These are phyloP conservation scores for Salix exigua DNA, from an alignment of 345 rosid genomes.

Conservation along the genomic window DNA sequence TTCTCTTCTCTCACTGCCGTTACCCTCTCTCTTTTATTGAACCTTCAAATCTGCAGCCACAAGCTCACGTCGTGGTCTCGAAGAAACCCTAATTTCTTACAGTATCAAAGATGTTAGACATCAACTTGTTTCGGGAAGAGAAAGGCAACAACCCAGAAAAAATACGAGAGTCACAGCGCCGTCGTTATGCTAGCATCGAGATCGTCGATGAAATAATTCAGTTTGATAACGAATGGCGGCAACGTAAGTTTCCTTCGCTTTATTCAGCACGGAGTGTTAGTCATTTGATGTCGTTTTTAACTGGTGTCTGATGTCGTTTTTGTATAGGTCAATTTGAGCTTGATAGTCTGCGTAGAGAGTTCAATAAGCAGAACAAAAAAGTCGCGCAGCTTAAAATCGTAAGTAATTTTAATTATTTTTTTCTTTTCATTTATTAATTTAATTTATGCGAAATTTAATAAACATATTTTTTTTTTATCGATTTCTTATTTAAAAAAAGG, in stretches of 20 bases:
- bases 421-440: no score
- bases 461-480: neutral
- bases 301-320: neutral
- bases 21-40: no score
- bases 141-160: neutral
- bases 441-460: neutral
- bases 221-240: slow-evolving; percentile 79
- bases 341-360: slow-evolving; percentile 58
- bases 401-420: slow-evolving; percentile 9
- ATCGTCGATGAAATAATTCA: slow-evolving; percentile 66
- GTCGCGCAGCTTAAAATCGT: slow-evolving; percentile 74
- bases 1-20: no score
- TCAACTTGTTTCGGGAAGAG: slow-evolving; percentile 1
- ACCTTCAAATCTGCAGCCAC: no score
- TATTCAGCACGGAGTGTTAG: neutral
- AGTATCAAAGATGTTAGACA: neutral
- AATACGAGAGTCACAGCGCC: slow-evolving; percentile 2
- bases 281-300: neutral
- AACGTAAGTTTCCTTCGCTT: slow-evolving; percentile 29
- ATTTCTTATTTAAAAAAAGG: slow-evolving; percentile 14
- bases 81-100: no score
- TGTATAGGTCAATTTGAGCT: slow-evolving; percentile 65
- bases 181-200: slow-evolving; percentile 59
- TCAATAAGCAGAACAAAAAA: slow-evolving; percentile 64
- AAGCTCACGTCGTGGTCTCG: no score